A percentile compares a stretch with the other conserved stretches of the same genome.
Evolutionary conservation across 2,329 filamentous ascomycete genomes (phyloP).

Genomic region (Neocatenulostroma microsporum): DNA sequence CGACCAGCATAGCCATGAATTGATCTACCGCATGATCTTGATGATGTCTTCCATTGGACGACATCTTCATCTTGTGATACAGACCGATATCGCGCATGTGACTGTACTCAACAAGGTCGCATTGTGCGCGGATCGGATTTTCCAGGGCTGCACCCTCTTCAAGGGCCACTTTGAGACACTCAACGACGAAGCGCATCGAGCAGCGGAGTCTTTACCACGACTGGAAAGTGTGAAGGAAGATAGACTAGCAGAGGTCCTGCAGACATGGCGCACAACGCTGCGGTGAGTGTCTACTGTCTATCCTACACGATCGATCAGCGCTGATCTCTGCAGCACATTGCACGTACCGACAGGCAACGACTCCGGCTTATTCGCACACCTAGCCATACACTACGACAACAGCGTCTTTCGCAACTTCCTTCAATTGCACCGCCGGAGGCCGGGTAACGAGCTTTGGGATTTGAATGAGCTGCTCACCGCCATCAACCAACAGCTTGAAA

Average conservation of each 20-base stretch:
- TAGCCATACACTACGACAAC: constrained; percentile 7
- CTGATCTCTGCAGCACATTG: constrained; percentile 5
- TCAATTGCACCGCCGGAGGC: constrained; percentile 1
- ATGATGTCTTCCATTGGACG: constrained; percentile 10
- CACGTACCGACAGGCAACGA: constrained; percentile 12
- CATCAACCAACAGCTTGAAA: constrained; percentile 2
- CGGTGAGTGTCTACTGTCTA: constrained; percentile 1
- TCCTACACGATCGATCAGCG: constrained; percentile 1
- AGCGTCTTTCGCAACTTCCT: constrained; percentile 5
- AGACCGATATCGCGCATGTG: constrained; percentile 1
- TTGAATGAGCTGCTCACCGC: constrained; percentile 4
- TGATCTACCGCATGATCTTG: constrained; percentile 11
- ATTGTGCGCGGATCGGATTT: constrained; percentile 2
- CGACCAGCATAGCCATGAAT: constrained; percentile 8
- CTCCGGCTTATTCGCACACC: constrained; percentile 5
- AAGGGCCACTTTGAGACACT: not conserved
- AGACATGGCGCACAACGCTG: constrained; percentile 1
- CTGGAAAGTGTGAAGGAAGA: constrained; percentile 4
- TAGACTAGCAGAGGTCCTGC: not conserved
- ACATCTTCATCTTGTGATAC: constrained; percentile 5
- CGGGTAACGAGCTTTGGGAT: not conserved
- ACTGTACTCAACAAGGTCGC: constrained; percentile 2
- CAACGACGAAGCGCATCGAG: not conserved
- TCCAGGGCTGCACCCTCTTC: constrained; percentile 7
- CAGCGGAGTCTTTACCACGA: constrained; percentile 3